A percentile compares a stretch with the other conserved stretches of the same genome.
phyloP scores from a whole-genome alignment of 768 basidiomycete species.

The Agrocybe chaxingu region DNA sequence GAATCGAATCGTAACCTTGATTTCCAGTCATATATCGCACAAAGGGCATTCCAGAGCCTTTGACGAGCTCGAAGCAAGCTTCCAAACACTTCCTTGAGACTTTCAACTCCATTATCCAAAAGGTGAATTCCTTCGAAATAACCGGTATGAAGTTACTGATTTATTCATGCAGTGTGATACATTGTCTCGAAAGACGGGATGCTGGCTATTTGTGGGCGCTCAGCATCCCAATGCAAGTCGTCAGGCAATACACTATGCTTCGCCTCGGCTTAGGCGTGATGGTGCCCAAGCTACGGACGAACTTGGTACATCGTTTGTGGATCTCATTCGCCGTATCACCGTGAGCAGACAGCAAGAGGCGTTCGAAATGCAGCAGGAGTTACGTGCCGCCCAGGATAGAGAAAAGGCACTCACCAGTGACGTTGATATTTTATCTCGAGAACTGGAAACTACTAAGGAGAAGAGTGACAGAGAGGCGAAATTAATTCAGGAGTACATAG shows the following conservation, averaged over 20 bases:
- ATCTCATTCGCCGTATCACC: no score
- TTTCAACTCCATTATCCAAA: background rate
- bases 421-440: no score
- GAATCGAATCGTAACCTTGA: no score
- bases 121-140: no score
- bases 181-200: conserved; percentile 6
- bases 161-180: conserved; percentile 7
- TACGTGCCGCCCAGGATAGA: no score
- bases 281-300: background rate
- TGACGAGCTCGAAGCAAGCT: background rate
- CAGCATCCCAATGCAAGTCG: conserved; percentile 9
- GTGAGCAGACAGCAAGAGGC: no score
- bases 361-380: no score
- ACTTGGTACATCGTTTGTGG: no score
- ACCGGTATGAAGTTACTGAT: background rate
- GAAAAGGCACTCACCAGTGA: no score
- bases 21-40: background rate
- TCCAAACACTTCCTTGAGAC: background rate
- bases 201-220: conserved; percentile 13
- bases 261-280: conserved; percentile 7
- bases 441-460: no score
- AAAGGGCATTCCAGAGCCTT: background rate
- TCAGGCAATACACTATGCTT: conserved; percentile 7
- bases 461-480: no score
- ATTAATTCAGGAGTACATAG: no score